Percentiles rank a stretch among this genome's conserved stretches.
These are phyloP conservation scores for Auriscalpium microsporum DNA, from an alignment of 768 basidiomycete species.

Conservation along the genomic window DNA sequence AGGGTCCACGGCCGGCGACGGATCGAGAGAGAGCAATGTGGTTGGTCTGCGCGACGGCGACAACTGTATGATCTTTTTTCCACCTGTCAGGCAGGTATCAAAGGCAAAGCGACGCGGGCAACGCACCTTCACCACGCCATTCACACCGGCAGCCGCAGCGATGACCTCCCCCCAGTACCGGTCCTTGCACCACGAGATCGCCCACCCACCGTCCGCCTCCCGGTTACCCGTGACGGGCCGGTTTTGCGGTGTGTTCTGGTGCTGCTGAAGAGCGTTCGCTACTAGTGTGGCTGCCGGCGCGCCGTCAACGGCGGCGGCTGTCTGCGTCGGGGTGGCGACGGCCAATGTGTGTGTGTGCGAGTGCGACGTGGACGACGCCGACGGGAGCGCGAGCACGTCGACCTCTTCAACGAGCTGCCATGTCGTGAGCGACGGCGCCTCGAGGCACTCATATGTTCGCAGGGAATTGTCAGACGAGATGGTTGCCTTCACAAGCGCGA, in stretches of 20 bases:
- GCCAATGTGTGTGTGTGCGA: slow-evolving; percentile 46
- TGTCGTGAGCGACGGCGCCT: slow-evolving; percentile 57
- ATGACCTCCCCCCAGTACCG: slow-evolving; percentile 91
- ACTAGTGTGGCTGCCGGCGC: slow-evolving; percentile 47
- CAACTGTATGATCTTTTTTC: slow-evolving; percentile 63
- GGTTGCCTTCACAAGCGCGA: slow-evolving; percentile 48
- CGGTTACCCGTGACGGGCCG: slow-evolving; percentile 47
- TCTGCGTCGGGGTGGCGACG: slow-evolving; percentile 67
- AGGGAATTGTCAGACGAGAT: slow-evolving; percentile 84
- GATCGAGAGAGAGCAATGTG: slow-evolving; percentile 53
- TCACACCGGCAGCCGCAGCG: slow-evolving; percentile 66
- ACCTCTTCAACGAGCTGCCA: slow-evolving; percentile 75
- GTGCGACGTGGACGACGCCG: slow-evolving; percentile 31
- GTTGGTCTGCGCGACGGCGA: slow-evolving; percentile 59
- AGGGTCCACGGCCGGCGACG: slow-evolving; percentile 30
- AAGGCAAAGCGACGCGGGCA: neutral
- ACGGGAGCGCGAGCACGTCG: slow-evolving; percentile 55
- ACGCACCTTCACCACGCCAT: slow-evolving; percentile 68
- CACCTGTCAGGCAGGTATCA: neutral
- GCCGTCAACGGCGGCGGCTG: slow-evolving; percentile 39
- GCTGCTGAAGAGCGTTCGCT: slow-evolving; percentile 56
- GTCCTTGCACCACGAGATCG: slow-evolving; percentile 93
- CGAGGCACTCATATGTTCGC: slow-evolving; percentile 85
- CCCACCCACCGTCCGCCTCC: slow-evolving; percentile 90
- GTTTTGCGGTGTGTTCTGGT: slow-evolving; percentile 20